Conservation (phyloP, 768 basidiomycete species). For the Amyloporia xantha region DNA sequence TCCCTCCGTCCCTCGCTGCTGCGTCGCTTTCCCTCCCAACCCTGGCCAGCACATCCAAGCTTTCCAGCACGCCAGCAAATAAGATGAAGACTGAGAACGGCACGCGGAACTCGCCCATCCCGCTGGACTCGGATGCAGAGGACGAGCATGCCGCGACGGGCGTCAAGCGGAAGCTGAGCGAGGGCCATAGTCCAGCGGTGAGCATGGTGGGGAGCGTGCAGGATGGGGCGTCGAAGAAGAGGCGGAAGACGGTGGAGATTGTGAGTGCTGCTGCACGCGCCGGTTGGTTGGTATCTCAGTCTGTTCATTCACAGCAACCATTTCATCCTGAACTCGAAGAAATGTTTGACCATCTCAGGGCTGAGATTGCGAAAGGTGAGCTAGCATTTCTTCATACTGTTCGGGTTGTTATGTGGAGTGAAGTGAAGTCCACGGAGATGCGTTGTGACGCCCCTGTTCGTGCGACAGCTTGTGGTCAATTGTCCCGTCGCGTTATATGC, state of each 20-base stretch:
- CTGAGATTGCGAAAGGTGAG: conserved; percentile 56
- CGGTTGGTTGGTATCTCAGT: not conserved
- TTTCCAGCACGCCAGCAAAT: conserved; percentile 15
- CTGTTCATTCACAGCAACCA: conserved; percentile 35
- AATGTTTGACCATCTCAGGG: conserved; percentile 53
- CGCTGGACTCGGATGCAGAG: conserved; percentile 35
- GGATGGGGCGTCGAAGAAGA: conserved; percentile 42
- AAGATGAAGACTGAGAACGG: conserved; percentile 32
- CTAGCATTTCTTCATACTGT: too few species aligned
- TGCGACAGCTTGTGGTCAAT: not conserved
- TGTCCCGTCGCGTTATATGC: not conserved
- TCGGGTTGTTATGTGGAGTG: too few species aligned
- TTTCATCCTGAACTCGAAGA: conserved; percentile 69
- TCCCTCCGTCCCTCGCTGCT: conserved; percentile 12
- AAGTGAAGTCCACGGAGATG: too few species aligned
- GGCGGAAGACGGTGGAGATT: conserved; percentile 63
- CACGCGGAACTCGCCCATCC: conserved; percentile 47
- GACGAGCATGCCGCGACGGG: conserved; percentile 16
- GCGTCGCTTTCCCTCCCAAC: conserved; percentile 10
- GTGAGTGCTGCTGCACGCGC: conserved; percentile 28
- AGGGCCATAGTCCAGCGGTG: conserved; percentile 1
- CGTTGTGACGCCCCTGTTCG: too few species aligned
- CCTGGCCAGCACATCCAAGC: conserved; percentile 4
- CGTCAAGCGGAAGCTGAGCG: conserved; percentile 22
- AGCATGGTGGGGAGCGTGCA: conserved; percentile 5